phyloP scores from a whole-genome alignment of 1,139 yeast species.

The Yarrowia galli region DNA sequence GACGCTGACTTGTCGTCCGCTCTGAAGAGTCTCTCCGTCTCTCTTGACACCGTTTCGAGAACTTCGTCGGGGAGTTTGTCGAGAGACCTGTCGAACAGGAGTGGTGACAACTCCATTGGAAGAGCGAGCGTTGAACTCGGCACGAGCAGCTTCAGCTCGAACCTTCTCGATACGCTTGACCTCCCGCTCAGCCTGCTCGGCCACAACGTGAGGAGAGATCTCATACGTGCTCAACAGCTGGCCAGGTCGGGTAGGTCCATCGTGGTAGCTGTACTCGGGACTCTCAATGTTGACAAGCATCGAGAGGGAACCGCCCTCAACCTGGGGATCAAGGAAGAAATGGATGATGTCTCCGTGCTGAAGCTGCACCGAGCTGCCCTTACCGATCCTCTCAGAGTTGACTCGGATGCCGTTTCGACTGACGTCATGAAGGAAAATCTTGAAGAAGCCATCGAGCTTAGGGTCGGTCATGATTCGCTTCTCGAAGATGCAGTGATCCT shows the following conservation, averaged over 20 bases:
- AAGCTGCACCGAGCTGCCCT: constrained; percentile 66
- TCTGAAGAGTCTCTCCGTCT: constrained; percentile 25
- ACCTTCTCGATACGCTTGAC: background rate
- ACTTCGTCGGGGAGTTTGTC: background rate
- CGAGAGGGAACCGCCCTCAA: constrained; percentile 8
- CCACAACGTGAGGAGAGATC: constrained; percentile 14
- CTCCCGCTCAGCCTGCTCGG: constrained; percentile 8
- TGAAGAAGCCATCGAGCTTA: constrained; percentile 61
- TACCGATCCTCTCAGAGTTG: constrained; percentile 65
- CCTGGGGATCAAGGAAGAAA: constrained; percentile 63
- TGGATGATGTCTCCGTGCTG: constrained; percentile 70
- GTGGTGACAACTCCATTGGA: background rate
- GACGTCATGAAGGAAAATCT: constrained; percentile 81
- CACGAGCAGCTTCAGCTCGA: background rate
- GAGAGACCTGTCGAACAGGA: background rate
- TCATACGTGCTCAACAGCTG: background rate
- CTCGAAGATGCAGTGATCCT: constrained; percentile 76
- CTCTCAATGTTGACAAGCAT: constrained; percentile 21
- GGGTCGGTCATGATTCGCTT: constrained; percentile 53
- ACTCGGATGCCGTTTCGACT: constrained; percentile 83
- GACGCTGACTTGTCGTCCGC: constrained; percentile 19
- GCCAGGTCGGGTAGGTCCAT: background rate
- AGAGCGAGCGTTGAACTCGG: background rate
- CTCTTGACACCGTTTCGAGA: constrained; percentile 13
- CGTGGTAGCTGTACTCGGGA: constrained; percentile 23